These are phyloP conservation scores for Psilocybe azurescens DNA, from an alignment of 768 basidiomycete genomes.

Conservation along the genomic window DNA sequence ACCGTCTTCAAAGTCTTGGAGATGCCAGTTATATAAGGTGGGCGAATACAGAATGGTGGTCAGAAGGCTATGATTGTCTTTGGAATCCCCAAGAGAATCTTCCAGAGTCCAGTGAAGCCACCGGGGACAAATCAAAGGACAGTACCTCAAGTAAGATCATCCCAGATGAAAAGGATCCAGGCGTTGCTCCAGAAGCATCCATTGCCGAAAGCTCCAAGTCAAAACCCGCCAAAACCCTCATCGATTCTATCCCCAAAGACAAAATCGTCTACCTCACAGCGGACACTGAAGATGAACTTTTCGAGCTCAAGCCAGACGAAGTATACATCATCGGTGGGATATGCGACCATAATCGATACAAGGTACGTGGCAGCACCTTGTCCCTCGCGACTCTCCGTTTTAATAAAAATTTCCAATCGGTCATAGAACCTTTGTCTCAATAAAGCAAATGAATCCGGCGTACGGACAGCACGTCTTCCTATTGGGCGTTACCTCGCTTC, in stretches of 20 bases:
- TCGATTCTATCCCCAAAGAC: slow-evolving; percentile 37
- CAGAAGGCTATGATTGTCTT: slow-evolving; percentile 70
- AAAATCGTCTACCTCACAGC: slow-evolving; percentile 92
- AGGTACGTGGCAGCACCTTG: slow-evolving; percentile 48
- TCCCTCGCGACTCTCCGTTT: slow-evolving; percentile 8
- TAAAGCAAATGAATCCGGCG: slow-evolving; percentile 75
- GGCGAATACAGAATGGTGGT: slow-evolving; percentile 85
- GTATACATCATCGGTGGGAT: slow-evolving; percentile 97
- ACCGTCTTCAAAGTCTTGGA: slow-evolving; percentile 66
- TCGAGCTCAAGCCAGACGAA: slow-evolving; percentile 81
- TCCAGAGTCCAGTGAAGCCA: neutral
- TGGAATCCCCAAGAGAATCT: slow-evolving; percentile 47
- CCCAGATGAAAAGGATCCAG: neutral
- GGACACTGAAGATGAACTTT: slow-evolving; percentile 86
- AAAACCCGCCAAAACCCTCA: slow-evolving; percentile 17
- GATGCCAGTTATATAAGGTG: slow-evolving; percentile 80
- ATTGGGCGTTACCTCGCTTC: slow-evolving; percentile 90
- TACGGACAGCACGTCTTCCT: slow-evolving; percentile 89
- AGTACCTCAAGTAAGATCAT: neutral
- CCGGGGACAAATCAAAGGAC: neutral
- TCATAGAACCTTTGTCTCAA: slow-evolving; percentile 84
- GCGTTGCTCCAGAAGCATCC: neutral
- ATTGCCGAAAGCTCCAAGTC: slow-evolving; percentile 15
- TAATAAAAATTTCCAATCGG: slow-evolving; percentile 24
- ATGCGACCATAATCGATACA: slow-evolving; percentile 95